phyloP scores from a whole-genome alignment of 2,329 filamentous ascomycete genomes.

The Microdochium paspali region DNA sequence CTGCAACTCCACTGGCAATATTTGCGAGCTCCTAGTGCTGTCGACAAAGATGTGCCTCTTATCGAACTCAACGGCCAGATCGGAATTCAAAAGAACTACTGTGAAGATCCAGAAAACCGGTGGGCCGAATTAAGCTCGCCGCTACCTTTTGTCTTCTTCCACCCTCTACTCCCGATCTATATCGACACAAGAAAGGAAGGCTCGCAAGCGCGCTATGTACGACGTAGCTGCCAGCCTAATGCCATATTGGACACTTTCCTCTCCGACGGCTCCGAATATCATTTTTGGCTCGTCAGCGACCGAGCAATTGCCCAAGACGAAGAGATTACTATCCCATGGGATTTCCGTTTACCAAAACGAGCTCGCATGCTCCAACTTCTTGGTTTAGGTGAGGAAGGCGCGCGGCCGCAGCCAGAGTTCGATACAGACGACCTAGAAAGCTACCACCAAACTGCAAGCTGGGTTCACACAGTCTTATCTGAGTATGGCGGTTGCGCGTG shows the following conservation, averaged over 20 bases:
- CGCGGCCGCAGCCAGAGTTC: slow-evolving; percentile 35
- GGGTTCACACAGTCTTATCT: slow-evolving; percentile 61
- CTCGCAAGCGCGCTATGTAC: slow-evolving; percentile 77
- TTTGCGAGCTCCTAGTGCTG: slow-evolving; percentile 40
- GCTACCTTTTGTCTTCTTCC: slow-evolving; percentile 75
- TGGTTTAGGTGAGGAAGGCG: slow-evolving; percentile 52
- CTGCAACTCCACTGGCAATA: slow-evolving; percentile 57
- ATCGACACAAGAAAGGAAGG: slow-evolving; percentile 83
- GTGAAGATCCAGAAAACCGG: slow-evolving; percentile 52
- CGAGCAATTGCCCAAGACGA: slow-evolving; percentile 58
- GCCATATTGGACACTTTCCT: slow-evolving; percentile 81
- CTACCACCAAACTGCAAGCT: slow-evolving; percentile 49
- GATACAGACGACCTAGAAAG: slow-evolving; percentile 48
- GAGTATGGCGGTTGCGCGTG: slow-evolving; percentile 77
- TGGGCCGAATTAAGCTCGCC: slow-evolving; percentile 59
- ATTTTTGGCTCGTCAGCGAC: slow-evolving; percentile 87
- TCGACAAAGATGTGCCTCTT: slow-evolving; percentile 47
- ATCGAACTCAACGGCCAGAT: slow-evolving; percentile 71
- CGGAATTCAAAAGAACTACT: slow-evolving; percentile 66
- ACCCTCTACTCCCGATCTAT: slow-evolving; percentile 79
- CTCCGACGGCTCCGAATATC: slow-evolving; percentile 68
- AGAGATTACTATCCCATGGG: slow-evolving; percentile 59
- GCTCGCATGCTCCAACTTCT: slow-evolving; percentile 48
- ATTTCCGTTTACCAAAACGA: slow-evolving; percentile 51
- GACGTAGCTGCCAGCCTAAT: slow-evolving; percentile 86